These are phyloP conservation scores for Peronospora farinosa DNA, from an alignment of 352 stramenopile genomes.

Conservation along the genomic window DNA sequence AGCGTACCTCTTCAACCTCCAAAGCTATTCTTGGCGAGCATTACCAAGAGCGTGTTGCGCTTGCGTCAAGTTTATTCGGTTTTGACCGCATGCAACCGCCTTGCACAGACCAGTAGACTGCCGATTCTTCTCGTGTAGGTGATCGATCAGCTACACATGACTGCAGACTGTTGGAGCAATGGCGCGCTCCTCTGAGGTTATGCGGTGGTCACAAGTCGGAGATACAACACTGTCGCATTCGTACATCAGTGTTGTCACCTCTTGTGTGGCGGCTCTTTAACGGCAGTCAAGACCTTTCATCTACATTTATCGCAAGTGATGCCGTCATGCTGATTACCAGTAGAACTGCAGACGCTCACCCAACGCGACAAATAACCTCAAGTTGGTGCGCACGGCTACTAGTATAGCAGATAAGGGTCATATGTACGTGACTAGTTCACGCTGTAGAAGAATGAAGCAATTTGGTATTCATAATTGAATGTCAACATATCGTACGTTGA, in stretches of 20 bases:
- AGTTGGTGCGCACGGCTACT: slow-evolving; percentile 55
- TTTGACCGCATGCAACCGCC: slow-evolving; percentile 46
- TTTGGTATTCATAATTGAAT: too few species aligned
- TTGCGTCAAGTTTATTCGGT: slow-evolving; percentile 44
- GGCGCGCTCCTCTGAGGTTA: slow-evolving; percentile 44
- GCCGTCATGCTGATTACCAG: slow-evolving; percentile 41
- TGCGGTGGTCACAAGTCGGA: slow-evolving; percentile 36
- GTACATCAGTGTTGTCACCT: slow-evolving; percentile 49
- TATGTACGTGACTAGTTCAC: slow-evolving; percentile 1
- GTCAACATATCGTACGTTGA: too few species aligned
- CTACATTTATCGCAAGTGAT: slow-evolving; percentile 35
- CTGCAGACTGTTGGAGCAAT: slow-evolving; percentile 29
- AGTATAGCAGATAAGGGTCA: slow-evolving; percentile 24
- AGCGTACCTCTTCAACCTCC: slow-evolving; percentile 39
- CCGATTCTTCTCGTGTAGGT: slow-evolving; percentile 47
- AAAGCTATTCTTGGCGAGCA: slow-evolving; percentile 43
- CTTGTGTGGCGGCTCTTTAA: slow-evolving; percentile 53
- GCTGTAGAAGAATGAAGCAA: neutral
- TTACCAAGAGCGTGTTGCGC: slow-evolving; percentile 51
- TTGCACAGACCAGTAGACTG: slow-evolving; percentile 37
- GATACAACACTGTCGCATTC: slow-evolving; percentile 38
- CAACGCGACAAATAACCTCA: slow-evolving; percentile 48
- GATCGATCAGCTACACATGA: slow-evolving; percentile 47
- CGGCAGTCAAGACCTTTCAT: slow-evolving; percentile 35
- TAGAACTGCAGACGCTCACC: slow-evolving; percentile 35